phyloP scores from a whole-genome alignment of 768 basidiomycete genomes.

The Astraeus odoratus region DNA sequence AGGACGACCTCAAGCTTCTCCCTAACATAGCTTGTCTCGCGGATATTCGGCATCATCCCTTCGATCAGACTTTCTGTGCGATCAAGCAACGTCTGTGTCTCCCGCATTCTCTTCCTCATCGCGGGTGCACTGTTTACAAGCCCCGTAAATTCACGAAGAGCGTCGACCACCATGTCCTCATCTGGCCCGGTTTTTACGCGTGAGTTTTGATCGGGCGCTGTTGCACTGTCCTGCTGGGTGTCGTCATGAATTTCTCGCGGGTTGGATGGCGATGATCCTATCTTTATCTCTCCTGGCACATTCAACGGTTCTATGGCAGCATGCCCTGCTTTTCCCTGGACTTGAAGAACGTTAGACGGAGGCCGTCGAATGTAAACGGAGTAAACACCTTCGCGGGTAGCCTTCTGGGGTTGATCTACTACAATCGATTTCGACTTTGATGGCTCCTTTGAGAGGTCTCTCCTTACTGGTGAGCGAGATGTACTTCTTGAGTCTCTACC shows the following conservation, averaged over 20 bases:
- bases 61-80: constrained; percentile 12
- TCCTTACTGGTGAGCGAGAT: constrained; percentile 3
- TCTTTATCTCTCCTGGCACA: background rate
- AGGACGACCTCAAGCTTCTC: constrained; percentile 20
- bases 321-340: too few species aligned
- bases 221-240: background rate
- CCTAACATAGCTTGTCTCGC: constrained; percentile 16
- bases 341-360: too few species aligned
- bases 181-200: constrained; percentile 13
- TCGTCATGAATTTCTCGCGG: background rate
- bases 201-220: too few species aligned
- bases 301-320: background rate
- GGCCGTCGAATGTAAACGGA: background rate
- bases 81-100: constrained; percentile 12
- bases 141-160: constrained; percentile 21
- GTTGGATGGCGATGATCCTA: background rate
- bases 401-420: constrained; percentile 7
- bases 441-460: background rate
- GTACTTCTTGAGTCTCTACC: background rate
- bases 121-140: constrained; percentile 16
- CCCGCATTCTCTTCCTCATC: constrained; percentile 16
- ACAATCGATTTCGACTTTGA: background rate
- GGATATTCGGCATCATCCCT: constrained; percentile 10
- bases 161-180: constrained; percentile 20
- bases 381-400: background rate